Conservation (phyloP, 2,329 filamentous ascomycete genomes). For the Botryotinia narcissicola region DNA sequence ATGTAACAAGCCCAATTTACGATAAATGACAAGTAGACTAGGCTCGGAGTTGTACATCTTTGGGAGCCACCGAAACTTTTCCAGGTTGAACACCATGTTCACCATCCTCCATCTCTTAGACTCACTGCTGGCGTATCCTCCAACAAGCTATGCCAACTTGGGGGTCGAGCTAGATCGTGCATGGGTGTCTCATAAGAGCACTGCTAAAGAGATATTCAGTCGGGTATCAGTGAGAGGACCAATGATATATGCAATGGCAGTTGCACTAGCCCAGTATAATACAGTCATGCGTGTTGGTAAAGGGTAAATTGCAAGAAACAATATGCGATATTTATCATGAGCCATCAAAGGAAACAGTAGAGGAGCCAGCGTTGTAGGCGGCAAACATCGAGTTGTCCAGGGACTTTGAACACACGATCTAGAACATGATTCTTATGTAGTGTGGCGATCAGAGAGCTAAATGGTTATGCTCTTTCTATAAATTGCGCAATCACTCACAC, state of each 20-base stretch:
- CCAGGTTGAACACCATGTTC: neutral
- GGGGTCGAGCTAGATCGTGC: neutral
- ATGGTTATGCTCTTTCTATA: neutral
- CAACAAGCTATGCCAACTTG: neutral
- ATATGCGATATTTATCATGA: neutral
- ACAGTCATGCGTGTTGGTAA: neutral
- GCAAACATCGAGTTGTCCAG: neutral
- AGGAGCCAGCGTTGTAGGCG: neutral
- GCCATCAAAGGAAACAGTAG: neutral
- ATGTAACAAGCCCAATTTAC: neutral
- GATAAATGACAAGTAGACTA: neutral
- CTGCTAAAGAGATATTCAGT: neutral
- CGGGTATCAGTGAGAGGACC: neutral
- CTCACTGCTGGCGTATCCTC: neutral
- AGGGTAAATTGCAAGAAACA: neutral
- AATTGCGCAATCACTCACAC: neutral
- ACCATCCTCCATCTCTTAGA: neutral
- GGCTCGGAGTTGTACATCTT: neutral
- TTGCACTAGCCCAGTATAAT: neutral
- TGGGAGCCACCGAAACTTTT: neutral
- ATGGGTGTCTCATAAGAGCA: neutral
- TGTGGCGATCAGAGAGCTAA: neutral
- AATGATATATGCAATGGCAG: neutral
- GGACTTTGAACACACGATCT: neutral
- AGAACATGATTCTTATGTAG: neutral